Percentiles rank a stretch among this genome's conserved stretches.
phyloP scores from a whole-genome alignment of 345 rosid species.

The Arabidopsis suecica region DNA sequence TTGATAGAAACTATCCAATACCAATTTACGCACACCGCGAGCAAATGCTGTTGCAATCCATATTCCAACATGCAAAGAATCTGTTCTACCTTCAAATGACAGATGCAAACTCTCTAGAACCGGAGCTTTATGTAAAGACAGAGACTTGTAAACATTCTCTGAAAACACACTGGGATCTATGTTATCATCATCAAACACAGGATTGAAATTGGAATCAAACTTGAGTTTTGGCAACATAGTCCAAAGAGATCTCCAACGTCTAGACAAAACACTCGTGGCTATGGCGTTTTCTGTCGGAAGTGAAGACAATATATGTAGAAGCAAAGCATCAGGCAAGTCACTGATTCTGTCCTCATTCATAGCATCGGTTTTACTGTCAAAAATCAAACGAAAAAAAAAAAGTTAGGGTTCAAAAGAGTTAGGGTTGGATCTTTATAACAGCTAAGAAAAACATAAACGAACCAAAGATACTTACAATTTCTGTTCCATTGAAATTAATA shows the following conservation, averaged over 20 bases:
- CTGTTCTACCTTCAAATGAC: background rate
- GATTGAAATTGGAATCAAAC: background rate
- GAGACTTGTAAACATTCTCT: background rate
- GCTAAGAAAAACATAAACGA: no score
- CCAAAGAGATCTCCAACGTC: background rate
- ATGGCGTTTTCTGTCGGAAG: background rate
- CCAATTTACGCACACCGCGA: background rate
- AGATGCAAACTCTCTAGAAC: conserved; percentile 3
- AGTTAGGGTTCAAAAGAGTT: no score
- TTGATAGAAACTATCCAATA: background rate
- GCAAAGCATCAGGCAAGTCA: background rate
- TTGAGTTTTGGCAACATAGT: background rate
- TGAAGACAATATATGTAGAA: background rate
- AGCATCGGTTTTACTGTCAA: background rate
- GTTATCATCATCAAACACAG: background rate
- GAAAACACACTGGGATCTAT: no score
- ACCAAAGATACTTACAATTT: no score
- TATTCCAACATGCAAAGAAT: background rate
- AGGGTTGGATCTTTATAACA: no score
- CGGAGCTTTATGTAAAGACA: background rate
- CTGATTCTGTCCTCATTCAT: background rate
- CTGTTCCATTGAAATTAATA: no score
- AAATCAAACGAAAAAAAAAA: no score
- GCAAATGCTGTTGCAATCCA: background rate
- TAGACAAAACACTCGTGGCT: conserved; percentile 1